phyloP scores from a whole-genome alignment of 768 basidiomycete genomes.

The Rhizopogon sp. region DNA sequence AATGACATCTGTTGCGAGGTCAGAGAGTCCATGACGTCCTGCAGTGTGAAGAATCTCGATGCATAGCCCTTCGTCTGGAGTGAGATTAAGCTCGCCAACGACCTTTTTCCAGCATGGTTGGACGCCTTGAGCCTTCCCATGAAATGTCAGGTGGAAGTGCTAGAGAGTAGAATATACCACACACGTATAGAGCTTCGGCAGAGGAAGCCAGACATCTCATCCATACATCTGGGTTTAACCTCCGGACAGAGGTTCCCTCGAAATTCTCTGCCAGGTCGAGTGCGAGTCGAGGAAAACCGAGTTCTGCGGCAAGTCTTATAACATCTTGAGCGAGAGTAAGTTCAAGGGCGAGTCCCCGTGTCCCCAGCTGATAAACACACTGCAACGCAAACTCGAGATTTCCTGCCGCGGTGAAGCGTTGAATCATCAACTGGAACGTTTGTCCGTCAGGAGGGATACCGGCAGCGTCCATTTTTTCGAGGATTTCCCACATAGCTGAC shows the following conservation, averaged over 20 bases:
- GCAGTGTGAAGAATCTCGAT: constrained; percentile 67
- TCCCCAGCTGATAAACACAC: constrained; percentile 54
- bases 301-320: constrained; percentile 47
- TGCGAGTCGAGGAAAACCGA: constrained; percentile 60
- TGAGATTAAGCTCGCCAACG: constrained; percentile 44
- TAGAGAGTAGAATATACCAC: constrained; percentile 24
- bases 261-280: constrained; percentile 63
- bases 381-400: constrained; percentile 67
- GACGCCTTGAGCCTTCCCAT: constrained; percentile 61
- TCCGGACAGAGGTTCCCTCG: constrained; percentile 50
- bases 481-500: constrained; percentile 41
- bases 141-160: neutral
- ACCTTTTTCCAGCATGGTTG: constrained; percentile 55
- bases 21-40: constrained; percentile 65
- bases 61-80: constrained; percentile 74
- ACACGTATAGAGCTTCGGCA: constrained; percentile 62
- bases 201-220: constrained; percentile 60
- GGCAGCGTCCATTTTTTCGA: constrained; percentile 51
- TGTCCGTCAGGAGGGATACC: constrained; percentile 44
- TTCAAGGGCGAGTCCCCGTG: constrained; percentile 43
- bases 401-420: constrained; percentile 35
- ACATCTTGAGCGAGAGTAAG: constrained; percentile 46
- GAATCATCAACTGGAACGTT: constrained; percentile 53
- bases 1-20: constrained; percentile 64
- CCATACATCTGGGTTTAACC: constrained; percentile 55